phyloP scores from a whole-genome alignment of 169 alveolate species.

The Eimeria zaria region DNA sequence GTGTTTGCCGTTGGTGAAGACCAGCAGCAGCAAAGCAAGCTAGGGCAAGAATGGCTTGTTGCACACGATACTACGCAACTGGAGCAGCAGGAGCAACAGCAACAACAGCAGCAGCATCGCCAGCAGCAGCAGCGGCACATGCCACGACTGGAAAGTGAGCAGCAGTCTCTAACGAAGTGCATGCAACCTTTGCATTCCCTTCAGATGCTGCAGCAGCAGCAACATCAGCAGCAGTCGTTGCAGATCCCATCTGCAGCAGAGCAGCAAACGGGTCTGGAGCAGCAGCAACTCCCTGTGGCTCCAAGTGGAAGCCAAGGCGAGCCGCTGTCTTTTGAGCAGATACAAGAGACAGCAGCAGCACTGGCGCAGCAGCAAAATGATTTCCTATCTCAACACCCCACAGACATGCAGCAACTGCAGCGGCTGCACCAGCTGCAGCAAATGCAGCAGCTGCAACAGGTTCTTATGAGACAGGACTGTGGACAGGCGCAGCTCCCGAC shows the following conservation, averaged over 20 bases:
- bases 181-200: not conserved
- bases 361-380: not conserved
- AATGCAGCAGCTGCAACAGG: constrained; percentile 4
- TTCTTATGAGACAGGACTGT: not conserved
- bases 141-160: not conserved
- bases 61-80: not conserved
- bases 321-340: not conserved
- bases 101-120: not conserved
- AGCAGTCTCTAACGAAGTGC: not conserved
- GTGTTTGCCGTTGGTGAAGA: not conserved
- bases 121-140: not conserved
- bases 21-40: not conserved
- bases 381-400: not conserved
- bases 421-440: constrained; percentile 13
- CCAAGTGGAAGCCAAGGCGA: not conserved
- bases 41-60: not conserved
- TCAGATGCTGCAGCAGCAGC: constrained; percentile 1
- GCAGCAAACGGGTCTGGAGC: not conserved
- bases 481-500: not conserved
- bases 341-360: not conserved
- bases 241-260: not conserved
- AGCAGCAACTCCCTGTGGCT: not conserved
- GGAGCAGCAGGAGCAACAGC: not conserved
- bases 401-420: not conserved
- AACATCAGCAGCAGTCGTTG: constrained; percentile 18